Evolutionary conservation across 345 rosid species (phyloP), one percentile per base, ranked within the genome.

Genomic region (Populus nigra): DNA sequence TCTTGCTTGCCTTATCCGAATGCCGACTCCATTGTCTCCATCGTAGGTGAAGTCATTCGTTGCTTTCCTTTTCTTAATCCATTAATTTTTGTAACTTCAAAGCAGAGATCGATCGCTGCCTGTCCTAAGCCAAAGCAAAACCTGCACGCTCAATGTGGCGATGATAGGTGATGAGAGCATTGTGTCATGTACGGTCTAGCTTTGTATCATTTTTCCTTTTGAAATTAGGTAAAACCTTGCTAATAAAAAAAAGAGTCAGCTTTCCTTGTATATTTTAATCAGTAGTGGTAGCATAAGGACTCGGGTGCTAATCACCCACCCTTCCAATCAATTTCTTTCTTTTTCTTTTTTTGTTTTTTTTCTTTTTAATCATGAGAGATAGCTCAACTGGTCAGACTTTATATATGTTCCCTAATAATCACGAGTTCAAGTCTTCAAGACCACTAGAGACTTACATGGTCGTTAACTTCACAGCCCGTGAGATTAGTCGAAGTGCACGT

Each of bases 51-150:
- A 79, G 83, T 90, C 91, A 87, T 71, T 49, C 83, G 75, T 73
- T 76, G 33, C 0, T 36, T 86, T 89, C 91, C 0, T 82, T 91
- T 83, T 88, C 92, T 35, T 29, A n/a, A 49, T 72, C 87, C 90
- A 91, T 71, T 67, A 76, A 39, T 27, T 78, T 11, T 33, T 23
- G 35, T 79, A 65, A 77, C 84, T 86, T 88, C 85, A 84, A 88
- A 83, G 84, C 8, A 53, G 85, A 75, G 79, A 72, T 81, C 17
- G 29, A 22, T 39, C 49, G 71, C 11, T 8, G 27, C 11, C 38
- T 53, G 31, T 73, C 71, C 79, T 2, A 70, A 66, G 78, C 80
- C n/a, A 41, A 78, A 78, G 75, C 75, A 33, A 59, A 70, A 76
- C 80, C 73, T 49, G 80, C 22, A 72, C 68, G 83, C 72, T 77